Percentiles rank a stretch among this genome's conserved stretches.
Evolutionary conservation across 768 basidiomycete genomes (phyloP).

Genomic region (Dictyophora rubrovolvata): DNA sequence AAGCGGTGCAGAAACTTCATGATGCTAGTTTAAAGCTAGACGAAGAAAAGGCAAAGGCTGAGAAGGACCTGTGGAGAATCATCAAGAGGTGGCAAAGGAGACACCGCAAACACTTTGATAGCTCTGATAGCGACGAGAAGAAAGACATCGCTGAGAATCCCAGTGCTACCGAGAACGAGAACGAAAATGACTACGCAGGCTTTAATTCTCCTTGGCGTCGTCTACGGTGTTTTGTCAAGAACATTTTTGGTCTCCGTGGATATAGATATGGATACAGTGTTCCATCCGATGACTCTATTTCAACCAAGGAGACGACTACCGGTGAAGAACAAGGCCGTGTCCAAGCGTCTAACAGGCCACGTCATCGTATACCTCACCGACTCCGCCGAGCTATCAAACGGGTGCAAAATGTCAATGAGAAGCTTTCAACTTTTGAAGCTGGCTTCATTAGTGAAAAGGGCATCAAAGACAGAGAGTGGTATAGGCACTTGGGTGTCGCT

Average conservation of each 20-base stretch:
- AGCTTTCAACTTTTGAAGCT: conserved; percentile 60
- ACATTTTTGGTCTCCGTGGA: conserved; percentile 4
- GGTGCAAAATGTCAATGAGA: conserved; percentile 50
- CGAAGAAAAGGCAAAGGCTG: conserved; percentile 18
- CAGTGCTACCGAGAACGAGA: neutral
- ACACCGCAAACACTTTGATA: neutral
- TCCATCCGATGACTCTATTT: neutral
- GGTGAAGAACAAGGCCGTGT: neutral
- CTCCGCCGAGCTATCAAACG: conserved; percentile 50
- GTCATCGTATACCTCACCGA: conserved; percentile 18
- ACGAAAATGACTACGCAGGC: neutral
- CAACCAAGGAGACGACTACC: neutral
- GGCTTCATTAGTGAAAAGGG: conserved; percentile 75
- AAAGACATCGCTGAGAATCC: neutral
- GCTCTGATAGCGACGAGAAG: neutral
- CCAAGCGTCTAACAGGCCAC: neutral
- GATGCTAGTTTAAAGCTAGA: conserved; percentile 23
- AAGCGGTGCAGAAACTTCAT: conserved; percentile 21
- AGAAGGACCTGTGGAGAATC: conserved; percentile 27
- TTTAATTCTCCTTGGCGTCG: conserved; percentile 2
- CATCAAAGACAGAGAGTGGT: conserved; percentile 78
- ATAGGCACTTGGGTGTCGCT: conserved; percentile 73
- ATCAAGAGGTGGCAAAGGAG: conserved; percentile 19
- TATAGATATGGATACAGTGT: neutral
- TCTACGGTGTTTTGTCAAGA: conserved; percentile 9